Conservation (phyloP, 176 grass and related monocot genomes). For the Hordeum marinum region DNA sequence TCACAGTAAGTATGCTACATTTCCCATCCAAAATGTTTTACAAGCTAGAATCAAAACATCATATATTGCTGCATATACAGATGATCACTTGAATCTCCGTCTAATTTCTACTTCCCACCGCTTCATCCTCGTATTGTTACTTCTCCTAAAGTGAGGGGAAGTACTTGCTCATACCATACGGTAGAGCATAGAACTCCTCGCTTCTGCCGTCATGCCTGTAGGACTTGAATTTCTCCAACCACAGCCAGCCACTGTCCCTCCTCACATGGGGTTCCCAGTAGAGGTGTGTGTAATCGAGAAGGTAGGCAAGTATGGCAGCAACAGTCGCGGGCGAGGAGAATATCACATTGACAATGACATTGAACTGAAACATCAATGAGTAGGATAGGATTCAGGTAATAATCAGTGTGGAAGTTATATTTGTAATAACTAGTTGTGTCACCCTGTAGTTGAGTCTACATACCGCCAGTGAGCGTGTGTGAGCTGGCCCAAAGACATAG, state of each 20-base stretch:
- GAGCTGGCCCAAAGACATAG: conserved; percentile 69
- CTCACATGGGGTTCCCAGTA: conserved; percentile 47
- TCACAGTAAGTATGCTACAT: background rate
- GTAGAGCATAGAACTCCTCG: conserved; percentile 89
- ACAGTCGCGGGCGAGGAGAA: conserved; percentile 89
- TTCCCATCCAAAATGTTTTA: conserved; percentile 6
- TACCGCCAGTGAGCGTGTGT: conserved; percentile 62
- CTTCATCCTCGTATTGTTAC: background rate
- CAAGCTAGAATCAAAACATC: conserved; percentile 12
- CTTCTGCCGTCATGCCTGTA: conserved; percentile 54
- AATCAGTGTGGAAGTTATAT: conserved; percentile 5
- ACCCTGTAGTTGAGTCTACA: background rate
- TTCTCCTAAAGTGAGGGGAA: conserved; percentile 69
- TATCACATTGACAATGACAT: conserved; percentile 87
- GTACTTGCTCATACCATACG: conserved; percentile 80
- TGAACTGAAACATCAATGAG: conserved; percentile 56
- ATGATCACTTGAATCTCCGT: background rate
- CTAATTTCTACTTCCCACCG: background rate
- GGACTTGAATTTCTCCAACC: conserved; percentile 78
- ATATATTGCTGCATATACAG: conserved; percentile 1
- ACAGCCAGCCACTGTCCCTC: conserved; percentile 75
- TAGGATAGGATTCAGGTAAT: background rate
- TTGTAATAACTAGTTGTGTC: background rate
- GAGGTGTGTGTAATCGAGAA: conserved; percentile 62
- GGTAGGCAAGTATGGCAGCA: conserved; percentile 75